phyloP scores from a whole-genome alignment of 2,329 filamentous ascomycete genomes.

The Colletotrichum costaricense region DNA sequence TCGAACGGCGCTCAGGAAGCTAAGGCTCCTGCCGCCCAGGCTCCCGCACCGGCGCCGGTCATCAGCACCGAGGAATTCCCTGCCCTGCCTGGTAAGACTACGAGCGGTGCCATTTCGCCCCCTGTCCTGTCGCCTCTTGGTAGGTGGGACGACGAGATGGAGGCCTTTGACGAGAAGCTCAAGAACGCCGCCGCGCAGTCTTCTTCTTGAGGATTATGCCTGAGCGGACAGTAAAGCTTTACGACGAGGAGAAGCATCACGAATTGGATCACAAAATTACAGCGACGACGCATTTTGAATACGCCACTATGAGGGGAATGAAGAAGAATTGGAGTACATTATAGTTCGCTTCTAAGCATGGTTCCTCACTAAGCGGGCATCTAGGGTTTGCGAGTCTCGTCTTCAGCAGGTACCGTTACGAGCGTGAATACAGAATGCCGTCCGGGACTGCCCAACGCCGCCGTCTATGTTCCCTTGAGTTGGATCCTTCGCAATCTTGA shows the following conservation, averaged over 20 bases:
- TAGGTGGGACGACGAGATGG: conserved; percentile 71
- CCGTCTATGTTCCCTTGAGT: neutral
- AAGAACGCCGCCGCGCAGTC: conserved; percentile 20
- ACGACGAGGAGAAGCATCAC: neutral
- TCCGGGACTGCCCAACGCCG: neutral
- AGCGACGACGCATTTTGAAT: neutral
- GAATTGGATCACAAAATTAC: neutral
- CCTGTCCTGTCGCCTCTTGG: conserved; percentile 51
- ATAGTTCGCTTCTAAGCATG: conserved; percentile 11
- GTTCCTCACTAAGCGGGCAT: neutral
- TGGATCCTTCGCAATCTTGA: neutral
- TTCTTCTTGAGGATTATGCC: neutral
- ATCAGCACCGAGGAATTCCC: conserved; percentile 53
- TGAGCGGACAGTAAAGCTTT: neutral
- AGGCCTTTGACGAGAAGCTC: conserved; percentile 54
- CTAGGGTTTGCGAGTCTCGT: neutral
- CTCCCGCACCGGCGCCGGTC: conserved; percentile 43
- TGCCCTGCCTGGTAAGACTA: conserved; percentile 44
- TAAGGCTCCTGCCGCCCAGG: conserved; percentile 40
- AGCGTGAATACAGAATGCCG: conserved; percentile 18
- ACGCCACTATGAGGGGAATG: neutral
- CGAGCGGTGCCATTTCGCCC: conserved; percentile 30
- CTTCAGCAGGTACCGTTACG: neutral
- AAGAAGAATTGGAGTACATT: neutral
- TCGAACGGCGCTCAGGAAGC: conserved; percentile 10